phyloP scores from a whole-genome alignment of 768 basidiomycete species.

The Auriscalpium orientale region DNA sequence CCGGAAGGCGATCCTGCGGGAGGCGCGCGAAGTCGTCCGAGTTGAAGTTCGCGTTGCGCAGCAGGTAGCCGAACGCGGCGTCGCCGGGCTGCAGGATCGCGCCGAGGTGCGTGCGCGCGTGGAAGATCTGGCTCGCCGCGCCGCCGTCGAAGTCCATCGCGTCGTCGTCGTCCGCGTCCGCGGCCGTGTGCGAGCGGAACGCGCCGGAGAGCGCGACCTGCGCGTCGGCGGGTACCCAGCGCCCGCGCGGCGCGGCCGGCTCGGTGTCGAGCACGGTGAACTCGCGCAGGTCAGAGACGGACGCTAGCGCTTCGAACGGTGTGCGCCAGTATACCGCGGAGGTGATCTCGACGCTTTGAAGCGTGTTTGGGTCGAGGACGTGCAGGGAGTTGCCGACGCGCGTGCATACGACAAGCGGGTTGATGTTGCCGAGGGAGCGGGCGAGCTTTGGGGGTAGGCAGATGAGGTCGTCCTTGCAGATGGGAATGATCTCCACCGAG shows the following conservation, averaged over 20 bases:
- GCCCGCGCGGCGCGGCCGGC: conserved; percentile 61
- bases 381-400: conserved; percentile 91
- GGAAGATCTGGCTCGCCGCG: conserved; percentile 75
- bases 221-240: conserved; percentile 78
- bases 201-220: conserved; percentile 85
- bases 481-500: conserved; percentile 92
- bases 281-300: conserved; percentile 80
- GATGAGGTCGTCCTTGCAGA: conserved; percentile 97
- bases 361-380: conserved; percentile 81
- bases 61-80: conserved; percentile 83
- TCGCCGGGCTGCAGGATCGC: conserved; percentile 92
- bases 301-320: conserved; percentile 80
- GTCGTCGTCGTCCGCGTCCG: conserved; percentile 35
- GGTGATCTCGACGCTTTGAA: conserved; percentile 76
- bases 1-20: conserved; percentile 63
- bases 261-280: conserved; percentile 95
- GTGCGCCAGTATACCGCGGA: conserved; percentile 83
- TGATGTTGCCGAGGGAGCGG: conserved; percentile 78
- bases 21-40: conserved; percentile 75
- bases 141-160: conserved; percentile 53
- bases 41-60: conserved; percentile 90
- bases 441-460: conserved; percentile 83
- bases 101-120: conserved; percentile 95
- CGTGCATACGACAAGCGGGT: conserved; percentile 77
- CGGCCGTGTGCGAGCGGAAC: conserved; percentile 46